Percentiles rank a stretch among this genome's conserved stretches.
Conservation (phyloP, 108 stramenopile species). For the Fragilaria crotonensis region DNA sequence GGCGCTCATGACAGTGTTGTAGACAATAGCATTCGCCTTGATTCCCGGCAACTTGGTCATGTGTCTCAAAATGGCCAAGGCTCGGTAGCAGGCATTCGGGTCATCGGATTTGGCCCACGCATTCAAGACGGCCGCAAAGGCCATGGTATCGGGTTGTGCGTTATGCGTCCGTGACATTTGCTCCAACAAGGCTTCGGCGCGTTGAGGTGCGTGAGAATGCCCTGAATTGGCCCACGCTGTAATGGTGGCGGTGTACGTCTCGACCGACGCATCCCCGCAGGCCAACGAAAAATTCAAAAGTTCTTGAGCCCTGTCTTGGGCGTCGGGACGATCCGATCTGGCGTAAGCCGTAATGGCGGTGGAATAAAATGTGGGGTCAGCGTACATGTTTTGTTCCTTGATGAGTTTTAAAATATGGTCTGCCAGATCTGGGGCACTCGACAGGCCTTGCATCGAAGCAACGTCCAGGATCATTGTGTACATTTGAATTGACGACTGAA, state of each 20-base stretch:
- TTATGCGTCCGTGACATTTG: neutral
- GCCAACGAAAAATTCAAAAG: too few relatives aligned
- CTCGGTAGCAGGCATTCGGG: slow-evolving; percentile 1
- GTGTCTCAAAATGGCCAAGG: neutral
- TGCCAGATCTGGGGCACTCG: too few relatives aligned
- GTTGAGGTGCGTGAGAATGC: slow-evolving; percentile 6
- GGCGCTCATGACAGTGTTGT: neutral
- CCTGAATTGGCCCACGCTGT: slow-evolving; percentile 33
- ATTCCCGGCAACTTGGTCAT: slow-evolving; percentile 4
- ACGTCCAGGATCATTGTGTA: too few relatives aligned
- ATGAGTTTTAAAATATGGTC: too few relatives aligned
- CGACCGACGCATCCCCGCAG: slow-evolving; percentile 8
- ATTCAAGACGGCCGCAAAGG: slow-evolving; percentile 35
- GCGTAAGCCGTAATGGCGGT: too few relatives aligned
- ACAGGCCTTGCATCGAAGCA: too few relatives aligned
- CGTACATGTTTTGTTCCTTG: too few relatives aligned
- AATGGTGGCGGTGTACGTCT: slow-evolving; percentile 36
- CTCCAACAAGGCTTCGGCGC: slow-evolving; percentile 30
- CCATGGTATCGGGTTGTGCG: slow-evolving; percentile 20
- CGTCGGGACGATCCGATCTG: too few relatives aligned
- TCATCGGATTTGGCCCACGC: slow-evolving; percentile 32
- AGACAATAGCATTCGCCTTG: neutral
- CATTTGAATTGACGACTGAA: too few relatives aligned
- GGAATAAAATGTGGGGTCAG: too few relatives aligned
- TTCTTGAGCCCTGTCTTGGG: too few relatives aligned